Evolutionary conservation across 306 rosid species (phyloP).

Genomic region (Comarum palustre): DNA sequence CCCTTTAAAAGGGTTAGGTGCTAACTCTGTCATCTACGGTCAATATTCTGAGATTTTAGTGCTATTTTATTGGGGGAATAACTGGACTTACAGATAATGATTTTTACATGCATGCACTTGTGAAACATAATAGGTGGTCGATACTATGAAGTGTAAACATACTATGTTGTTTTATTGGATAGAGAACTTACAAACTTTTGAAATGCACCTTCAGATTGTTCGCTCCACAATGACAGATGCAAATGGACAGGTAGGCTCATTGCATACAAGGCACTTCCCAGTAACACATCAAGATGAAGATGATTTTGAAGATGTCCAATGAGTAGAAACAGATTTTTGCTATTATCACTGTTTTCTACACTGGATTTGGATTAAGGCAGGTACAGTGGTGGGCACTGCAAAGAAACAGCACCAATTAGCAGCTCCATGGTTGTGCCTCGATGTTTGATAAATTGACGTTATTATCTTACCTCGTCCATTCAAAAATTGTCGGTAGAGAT

Average conservation of each 20-base stretch:
- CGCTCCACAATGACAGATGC: constrained; percentile 62
- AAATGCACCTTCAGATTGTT: constrained; percentile 55
- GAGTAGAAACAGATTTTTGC: constrained; percentile 18
- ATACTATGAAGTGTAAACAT: neutral
- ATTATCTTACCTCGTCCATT: neutral
- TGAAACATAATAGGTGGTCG: neutral
- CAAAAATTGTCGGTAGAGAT: neutral
- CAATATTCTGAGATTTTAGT: neutral
- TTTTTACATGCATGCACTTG: constrained; percentile 3
- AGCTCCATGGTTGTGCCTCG: neutral
- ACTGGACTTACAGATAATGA: neutral
- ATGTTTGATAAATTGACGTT: neutral
- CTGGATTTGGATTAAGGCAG: neutral
- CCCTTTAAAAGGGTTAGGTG: neutral
- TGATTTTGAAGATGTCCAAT: constrained; percentile 43
- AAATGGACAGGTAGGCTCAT: constrained; percentile 49
- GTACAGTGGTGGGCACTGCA: neutral
- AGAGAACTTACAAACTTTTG: neutral
- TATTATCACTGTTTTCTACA: constrained; percentile 6
- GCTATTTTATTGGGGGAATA: neutral
- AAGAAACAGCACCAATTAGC: neutral
- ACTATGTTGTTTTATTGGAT: neutral
- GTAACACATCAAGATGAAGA: constrained; percentile 41
- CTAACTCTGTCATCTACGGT: neutral
- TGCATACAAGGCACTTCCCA: constrained; percentile 33